phyloP scores from a whole-genome alignment of 208 protist genomes.

The Trypanosoma caninum region DNA sequence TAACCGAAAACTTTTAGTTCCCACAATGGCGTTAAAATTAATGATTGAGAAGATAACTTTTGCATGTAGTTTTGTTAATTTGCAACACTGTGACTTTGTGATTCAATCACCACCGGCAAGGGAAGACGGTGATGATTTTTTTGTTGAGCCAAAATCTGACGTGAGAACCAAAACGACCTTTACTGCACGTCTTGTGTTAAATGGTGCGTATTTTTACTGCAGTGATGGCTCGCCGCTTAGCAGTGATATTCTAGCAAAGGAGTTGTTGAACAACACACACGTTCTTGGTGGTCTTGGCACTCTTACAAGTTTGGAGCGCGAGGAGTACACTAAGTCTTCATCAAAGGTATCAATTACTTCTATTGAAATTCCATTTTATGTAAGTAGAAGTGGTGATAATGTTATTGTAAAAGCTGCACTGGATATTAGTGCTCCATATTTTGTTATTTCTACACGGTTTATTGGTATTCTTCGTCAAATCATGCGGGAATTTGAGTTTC shows the following conservation, averaged over 20 bases:
- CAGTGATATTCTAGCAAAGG: slow-evolving; percentile 1
- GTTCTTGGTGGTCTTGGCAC: slow-evolving; percentile 71
- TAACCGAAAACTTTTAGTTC: slow-evolving; percentile 64
- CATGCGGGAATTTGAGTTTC: slow-evolving; percentile 39
- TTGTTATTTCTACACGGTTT: slow-evolving; percentile 57
- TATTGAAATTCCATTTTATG: slow-evolving; percentile 60
- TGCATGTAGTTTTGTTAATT: slow-evolving; percentile 32
- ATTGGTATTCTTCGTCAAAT: slow-evolving; percentile 66
- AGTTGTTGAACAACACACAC: slow-evolving; percentile 34
- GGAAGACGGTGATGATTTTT: not conserved
- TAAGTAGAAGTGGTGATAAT: slow-evolving; percentile 29
- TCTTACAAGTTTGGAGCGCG: slow-evolving; percentile 30
- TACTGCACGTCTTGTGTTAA: slow-evolving; percentile 43
- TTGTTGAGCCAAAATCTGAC: not conserved
- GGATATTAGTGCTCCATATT: slow-evolving; percentile 65
- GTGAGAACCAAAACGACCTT: slow-evolving; percentile 20
- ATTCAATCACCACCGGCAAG: not conserved
- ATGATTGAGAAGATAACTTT: slow-evolving; percentile 52
- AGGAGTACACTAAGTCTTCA: slow-evolving; percentile 29
- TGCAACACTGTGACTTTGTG: slow-evolving; percentile 6
- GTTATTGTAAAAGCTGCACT: slow-evolving; percentile 45
- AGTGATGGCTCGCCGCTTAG: slow-evolving; percentile 55
- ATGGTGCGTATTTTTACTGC: slow-evolving; percentile 61
- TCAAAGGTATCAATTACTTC: slow-evolving; percentile 40
- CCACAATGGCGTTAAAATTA: slow-evolving; percentile 74